phyloP scores from a whole-genome alignment of 2,329 filamentous ascomycete species.

The Fusarium sp. region DNA sequence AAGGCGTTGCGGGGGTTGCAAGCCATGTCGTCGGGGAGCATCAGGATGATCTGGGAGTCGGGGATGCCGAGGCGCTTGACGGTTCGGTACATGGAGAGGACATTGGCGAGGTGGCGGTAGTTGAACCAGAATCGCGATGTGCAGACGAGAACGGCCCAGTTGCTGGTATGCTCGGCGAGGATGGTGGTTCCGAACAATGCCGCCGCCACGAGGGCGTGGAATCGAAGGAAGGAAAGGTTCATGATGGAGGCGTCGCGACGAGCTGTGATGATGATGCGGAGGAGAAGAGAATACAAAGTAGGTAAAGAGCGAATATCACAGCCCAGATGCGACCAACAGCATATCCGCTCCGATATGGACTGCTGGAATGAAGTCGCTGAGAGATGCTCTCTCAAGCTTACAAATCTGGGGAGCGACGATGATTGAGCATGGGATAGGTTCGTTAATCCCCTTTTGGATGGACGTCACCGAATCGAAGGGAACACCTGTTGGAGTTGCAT shows the following conservation, averaged over 20 bases:
- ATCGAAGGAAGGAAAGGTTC: slow-evolving; percentile 60
- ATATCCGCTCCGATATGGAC: slow-evolving; percentile 21
- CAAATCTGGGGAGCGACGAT: slow-evolving; percentile 35
- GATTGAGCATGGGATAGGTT: slow-evolving; percentile 24
- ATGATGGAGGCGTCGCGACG: slow-evolving; percentile 48
- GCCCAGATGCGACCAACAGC: slow-evolving; percentile 22
- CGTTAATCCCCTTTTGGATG: slow-evolving; percentile 28
- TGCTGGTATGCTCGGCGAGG: slow-evolving; percentile 88
- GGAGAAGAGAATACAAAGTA: slow-evolving; percentile 11
- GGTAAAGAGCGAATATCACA: slow-evolving; percentile 20
- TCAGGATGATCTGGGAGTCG: slow-evolving; percentile 98
- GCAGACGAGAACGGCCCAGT: slow-evolving; percentile 98
- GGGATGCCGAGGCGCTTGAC: slow-evolving; percentile 98
- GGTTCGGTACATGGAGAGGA: slow-evolving; percentile 95
- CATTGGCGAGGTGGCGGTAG: slow-evolving; percentile 97
- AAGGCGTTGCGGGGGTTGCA: slow-evolving; percentile 99
- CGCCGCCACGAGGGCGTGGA: slow-evolving; percentile 61
- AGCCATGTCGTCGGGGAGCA: slow-evolving; percentile 99
- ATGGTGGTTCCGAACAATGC: slow-evolving; percentile 58
- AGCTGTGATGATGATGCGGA: slow-evolving; percentile 9
- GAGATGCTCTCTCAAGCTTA: slow-evolving; percentile 36
- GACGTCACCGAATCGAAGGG: slow-evolving; percentile 31
- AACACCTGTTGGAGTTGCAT: slow-evolving; percentile 23
- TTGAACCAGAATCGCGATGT: slow-evolving; percentile 99
- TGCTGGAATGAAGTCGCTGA: slow-evolving; percentile 25